These are phyloP conservation scores for Stropharia rugosoannulata DNA, from an alignment of 768 basidiomycete species.

Conservation along the genomic window DNA sequence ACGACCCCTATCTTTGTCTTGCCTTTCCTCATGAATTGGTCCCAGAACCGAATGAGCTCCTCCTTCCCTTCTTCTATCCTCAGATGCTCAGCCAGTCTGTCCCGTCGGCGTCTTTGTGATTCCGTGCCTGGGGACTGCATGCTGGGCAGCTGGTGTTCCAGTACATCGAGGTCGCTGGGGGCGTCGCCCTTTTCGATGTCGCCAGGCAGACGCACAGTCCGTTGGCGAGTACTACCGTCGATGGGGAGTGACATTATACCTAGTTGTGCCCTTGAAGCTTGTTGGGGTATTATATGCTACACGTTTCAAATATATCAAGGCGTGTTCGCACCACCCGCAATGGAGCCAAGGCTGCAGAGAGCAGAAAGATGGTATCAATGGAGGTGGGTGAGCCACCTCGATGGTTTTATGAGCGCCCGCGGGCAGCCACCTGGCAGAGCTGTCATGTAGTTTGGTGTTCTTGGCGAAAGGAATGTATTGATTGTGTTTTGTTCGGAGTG, in stretches of 20 bases:
- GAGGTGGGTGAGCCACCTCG: too few species aligned
- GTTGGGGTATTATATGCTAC: too few species aligned
- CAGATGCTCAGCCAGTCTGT: slow-evolving; percentile 12
- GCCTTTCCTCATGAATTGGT: slow-evolving; percentile 46
- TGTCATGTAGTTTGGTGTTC: too few species aligned
- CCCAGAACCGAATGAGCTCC: slow-evolving; percentile 34
- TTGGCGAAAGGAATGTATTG: too few species aligned
- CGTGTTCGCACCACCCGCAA: too few species aligned
- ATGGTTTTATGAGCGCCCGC: too few species aligned
- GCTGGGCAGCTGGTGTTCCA: background rate
- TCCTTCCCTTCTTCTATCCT: slow-evolving; percentile 18
- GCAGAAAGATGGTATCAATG: too few species aligned
- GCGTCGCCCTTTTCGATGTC: background rate
- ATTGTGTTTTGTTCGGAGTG: too few species aligned
- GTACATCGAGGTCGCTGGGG: background rate
- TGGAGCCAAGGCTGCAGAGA: too few species aligned
- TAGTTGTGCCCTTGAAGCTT: background rate
- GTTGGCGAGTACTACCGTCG: slow-evolving; percentile 4
- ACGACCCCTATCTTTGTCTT: slow-evolving; percentile 41
- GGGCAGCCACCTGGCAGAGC: too few species aligned
- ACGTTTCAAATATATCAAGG: too few species aligned
- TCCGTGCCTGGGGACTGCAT: slow-evolving; percentile 13
- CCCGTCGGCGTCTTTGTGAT: slow-evolving; percentile 15
- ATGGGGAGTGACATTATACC: background rate
- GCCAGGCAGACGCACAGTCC: slow-evolving; percentile 9